Conservation (phyloP, 176 grass and related monocot species). For the Zoysia pacifica region DNA sequence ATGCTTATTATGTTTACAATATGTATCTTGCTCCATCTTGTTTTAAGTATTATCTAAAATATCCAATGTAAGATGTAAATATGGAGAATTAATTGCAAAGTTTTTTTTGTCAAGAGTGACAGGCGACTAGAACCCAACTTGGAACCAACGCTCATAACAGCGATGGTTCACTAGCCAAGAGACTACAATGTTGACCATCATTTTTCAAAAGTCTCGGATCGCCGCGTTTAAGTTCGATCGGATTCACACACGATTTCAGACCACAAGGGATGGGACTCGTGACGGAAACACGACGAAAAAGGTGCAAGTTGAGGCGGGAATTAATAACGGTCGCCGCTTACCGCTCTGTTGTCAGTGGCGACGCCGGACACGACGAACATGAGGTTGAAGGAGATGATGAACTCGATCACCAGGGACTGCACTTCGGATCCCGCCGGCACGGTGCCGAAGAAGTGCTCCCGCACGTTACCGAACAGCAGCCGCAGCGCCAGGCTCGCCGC, state of each 20-base stretch:
- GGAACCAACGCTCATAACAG: background rate
- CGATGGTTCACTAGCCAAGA: conserved; percentile 6
- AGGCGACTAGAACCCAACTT: background rate
- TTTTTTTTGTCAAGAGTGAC: background rate
- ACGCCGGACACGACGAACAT: conserved; percentile 98
- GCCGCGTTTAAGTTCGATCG: background rate
- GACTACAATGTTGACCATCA: too few relatives aligned
- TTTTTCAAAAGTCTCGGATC: background rate
- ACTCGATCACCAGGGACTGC: conserved; percentile 78
- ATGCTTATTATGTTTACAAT: too few relatives aligned
- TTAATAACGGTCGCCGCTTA: conserved; percentile 29
- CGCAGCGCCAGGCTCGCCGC: conserved; percentile 65
- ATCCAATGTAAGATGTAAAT: too few relatives aligned
- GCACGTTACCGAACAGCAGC: conserved; percentile 53
- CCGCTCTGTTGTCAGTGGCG: conserved; percentile 90
- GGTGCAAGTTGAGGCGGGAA: background rate
- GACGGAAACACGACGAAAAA: too few relatives aligned
- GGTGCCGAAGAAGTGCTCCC: conserved; percentile 71
- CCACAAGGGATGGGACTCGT: background rate
- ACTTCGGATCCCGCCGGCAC: conserved; percentile 60
- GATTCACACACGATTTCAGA: background rate
- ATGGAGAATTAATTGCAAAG: too few relatives aligned
- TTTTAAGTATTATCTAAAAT: too few relatives aligned
- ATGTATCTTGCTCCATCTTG: too few relatives aligned
- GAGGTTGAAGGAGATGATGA: conserved; percentile 94